Conservation (phyloP, 2,329 filamentous ascomycete species). For the Fusarium fracticaudum region DNA sequence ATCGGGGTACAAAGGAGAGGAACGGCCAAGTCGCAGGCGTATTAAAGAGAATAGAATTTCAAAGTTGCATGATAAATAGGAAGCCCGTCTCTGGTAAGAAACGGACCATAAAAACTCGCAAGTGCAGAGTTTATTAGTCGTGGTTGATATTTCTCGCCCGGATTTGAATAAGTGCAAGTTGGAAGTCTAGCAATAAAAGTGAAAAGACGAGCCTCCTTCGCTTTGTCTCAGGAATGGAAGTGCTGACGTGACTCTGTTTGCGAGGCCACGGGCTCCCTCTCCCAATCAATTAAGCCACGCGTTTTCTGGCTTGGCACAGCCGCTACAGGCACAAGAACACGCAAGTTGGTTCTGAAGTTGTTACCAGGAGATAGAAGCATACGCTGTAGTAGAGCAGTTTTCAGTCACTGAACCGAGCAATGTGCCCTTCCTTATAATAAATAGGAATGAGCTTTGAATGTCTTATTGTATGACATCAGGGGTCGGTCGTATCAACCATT, state of each 20-base stretch:
- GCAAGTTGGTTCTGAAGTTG: not conserved
- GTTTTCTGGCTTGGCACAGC: constrained; percentile 33
- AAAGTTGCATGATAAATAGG: constrained; percentile 28
- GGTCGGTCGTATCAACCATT: constrained; percentile 2
- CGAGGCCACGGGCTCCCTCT: constrained; percentile 23
- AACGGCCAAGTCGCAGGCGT: constrained; percentile 22
- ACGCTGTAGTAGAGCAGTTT: not conserved
- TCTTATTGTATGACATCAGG: constrained; percentile 16
- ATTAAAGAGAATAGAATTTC: constrained; percentile 5
- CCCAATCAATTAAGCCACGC: constrained; percentile 35
- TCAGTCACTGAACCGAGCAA: not conserved
- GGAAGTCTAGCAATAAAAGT: not conserved
- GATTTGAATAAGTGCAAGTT: constrained; percentile 29
- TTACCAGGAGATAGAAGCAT: not conserved
- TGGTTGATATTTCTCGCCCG: constrained; percentile 14
- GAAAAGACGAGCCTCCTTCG: not conserved
- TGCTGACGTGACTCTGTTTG: constrained; percentile 38
- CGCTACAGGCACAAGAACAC: constrained; percentile 13
- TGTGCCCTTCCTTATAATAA: not conserved
- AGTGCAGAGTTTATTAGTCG: not conserved
- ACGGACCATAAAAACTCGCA: not conserved
- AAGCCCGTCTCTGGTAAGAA: constrained; percentile 12
- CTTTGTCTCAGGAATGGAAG: constrained; percentile 34
- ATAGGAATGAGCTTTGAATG: not conserved
- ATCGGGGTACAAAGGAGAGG: constrained; percentile 28